Evolutionary conservation across 371 early-diverging fungal species (phyloP), one percentile per base, ranked within the genome.

Genomic region (Nematocida homosporus): DNA sequence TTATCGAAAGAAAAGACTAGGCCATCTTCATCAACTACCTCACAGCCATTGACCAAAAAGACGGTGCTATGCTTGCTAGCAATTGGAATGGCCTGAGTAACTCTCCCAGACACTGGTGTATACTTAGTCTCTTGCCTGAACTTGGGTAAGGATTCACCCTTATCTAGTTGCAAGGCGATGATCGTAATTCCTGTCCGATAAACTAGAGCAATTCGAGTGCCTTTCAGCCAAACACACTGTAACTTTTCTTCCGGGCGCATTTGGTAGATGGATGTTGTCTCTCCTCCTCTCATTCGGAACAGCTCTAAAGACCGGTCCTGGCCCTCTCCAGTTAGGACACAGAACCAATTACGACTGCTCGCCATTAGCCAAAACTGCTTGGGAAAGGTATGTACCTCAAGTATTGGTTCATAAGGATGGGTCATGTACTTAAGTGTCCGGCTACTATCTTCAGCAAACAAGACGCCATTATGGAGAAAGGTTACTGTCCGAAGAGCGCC

Each of bases 41-140:
- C 63, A 32, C n/a, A 6, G 6, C 60, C 60, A 37, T 72, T 72
- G 1, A 72, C 53, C 10, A 72, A 51, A 50, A 72, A 50, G n/a
- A 57, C 48, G 6, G 35, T 16, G 29, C 75, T 64, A 16, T 44
- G 75, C 13, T 44, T 44, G 44, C 44, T 44, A 13, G 44, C 44
- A 13, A 44, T 44, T 44, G 13, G 13, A 13, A 44, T 13, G 13
- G 20, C 20, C 13, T 20, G 13, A 13, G 13, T 44, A 44, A 44
- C 44, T 23, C 6, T 48, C 16, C 23, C 27, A 4, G 42, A 55
- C 8, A 61, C 27, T 6, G 57, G 53, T 18, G 63, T 38, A 56
- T 32, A 25, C 23, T 41, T 56, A 16, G 47, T 47, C 1, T 38
- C 75, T 47, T 38, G 42, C n/a, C n/a, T n/a, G n/a, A n/a, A n/a